A percentile compares a stretch with the other conserved stretches of the same genome.
These are phyloP conservation scores for Panicum miliaceum DNA, from an alignment of 176 grass and related monocot genomes.

Conservation along the genomic window DNA sequence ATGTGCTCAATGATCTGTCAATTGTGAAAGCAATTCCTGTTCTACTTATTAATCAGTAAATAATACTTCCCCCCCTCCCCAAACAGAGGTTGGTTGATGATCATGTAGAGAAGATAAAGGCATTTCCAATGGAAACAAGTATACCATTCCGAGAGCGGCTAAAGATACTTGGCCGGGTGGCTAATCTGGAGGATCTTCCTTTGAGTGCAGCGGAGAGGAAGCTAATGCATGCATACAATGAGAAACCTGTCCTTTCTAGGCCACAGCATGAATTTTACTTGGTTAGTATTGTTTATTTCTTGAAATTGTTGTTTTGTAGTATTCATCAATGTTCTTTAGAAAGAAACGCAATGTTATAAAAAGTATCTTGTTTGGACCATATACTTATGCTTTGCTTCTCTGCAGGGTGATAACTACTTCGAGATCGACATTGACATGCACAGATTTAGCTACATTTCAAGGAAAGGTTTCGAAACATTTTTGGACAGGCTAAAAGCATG, in stretches of 20 bases:
- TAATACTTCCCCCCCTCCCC: slow-evolving; percentile 16
- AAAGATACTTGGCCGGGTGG: slow-evolving; percentile 88
- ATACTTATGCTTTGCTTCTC: slow-evolving; percentile 37
- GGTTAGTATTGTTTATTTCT: slow-evolving; percentile 53
- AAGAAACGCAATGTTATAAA: slow-evolving; percentile 24
- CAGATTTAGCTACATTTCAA: slow-evolving; percentile 97
- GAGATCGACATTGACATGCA: slow-evolving; percentile 99
- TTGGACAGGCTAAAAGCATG: slow-evolving; percentile 92
- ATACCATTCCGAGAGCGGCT: slow-evolving; percentile 84
- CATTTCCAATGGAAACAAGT: slow-evolving; percentile 76
- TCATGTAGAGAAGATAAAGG: slow-evolving; percentile 82
- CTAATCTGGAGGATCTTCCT: slow-evolving; percentile 96
- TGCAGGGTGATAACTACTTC: slow-evolving; percentile 87
- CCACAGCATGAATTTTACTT: slow-evolving; percentile 93
- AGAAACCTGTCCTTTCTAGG: slow-evolving; percentile 95
- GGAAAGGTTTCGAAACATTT: slow-evolving; percentile 96
- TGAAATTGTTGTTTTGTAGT: not conserved
- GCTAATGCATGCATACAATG: slow-evolving; percentile 95
- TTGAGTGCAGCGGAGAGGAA: slow-evolving; percentile 88
- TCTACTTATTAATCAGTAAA: slow-evolving; percentile 11
- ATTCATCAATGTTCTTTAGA: slow-evolving; percentile 15
- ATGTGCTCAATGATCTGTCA: slow-evolving; percentile 11
- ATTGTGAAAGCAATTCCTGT: slow-evolving; percentile 1
- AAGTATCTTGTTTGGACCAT: slow-evolving; percentile 8
- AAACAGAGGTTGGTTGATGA: slow-evolving; percentile 87